Base-by-base conservation (phyloP, 2,329 filamentous ascomycete species). In the Diaporthe longicolla region DNA sequence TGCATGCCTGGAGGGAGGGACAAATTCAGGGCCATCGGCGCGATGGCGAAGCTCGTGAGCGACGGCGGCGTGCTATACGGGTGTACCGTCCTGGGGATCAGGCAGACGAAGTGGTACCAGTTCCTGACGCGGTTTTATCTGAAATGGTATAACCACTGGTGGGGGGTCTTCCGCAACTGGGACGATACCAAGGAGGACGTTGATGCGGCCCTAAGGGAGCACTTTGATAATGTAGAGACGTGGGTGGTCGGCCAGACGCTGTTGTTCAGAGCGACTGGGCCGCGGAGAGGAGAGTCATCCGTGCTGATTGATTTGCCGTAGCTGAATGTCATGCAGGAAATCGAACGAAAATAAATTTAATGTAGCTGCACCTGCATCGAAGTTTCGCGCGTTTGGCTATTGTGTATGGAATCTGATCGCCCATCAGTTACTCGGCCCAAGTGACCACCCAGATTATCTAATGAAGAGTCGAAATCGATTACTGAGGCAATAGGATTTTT, bases 221-320 rank as follows among this genome's bases (percentile, higher is more conserved):
- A 80, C 54, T 86, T 86, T 70, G 80, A 80, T 24, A 79, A 82
- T 37, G 84, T 86, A 1, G 82, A 85, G 73, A 81, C 80, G 0
- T 81, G 80, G 77, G 72, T 85, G 21, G 79, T 85, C 17, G 85
- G 85, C 0, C 80, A 80, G 73, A 76, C 79, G 37, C 68, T 86
- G 77, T 71, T 86, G n/a, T 86, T 84, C 73, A 77, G 78, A 63
- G 84, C 82, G 11, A 77, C 74, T 40, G 78, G 73, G 75, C 82
- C 82, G 11, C 80, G 76, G 58, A 73, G 73, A 58, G 71, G 15
- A 0, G 59, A 21, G 19, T 43, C 45, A 24, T 43, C 45, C 17
- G 37, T 61, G 9, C 32, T 71, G 35, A 63, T 71, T 63, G 70
- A 71, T 29, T 32, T 65, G 57, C 57, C 45, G 35, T 68, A 68